A percentile compares a stretch with the other conserved stretches of the same genome.
phyloP scores from a whole-genome alignment of 192 early-diverging fungal species.

The Nowakowskiella sp. region DNA sequence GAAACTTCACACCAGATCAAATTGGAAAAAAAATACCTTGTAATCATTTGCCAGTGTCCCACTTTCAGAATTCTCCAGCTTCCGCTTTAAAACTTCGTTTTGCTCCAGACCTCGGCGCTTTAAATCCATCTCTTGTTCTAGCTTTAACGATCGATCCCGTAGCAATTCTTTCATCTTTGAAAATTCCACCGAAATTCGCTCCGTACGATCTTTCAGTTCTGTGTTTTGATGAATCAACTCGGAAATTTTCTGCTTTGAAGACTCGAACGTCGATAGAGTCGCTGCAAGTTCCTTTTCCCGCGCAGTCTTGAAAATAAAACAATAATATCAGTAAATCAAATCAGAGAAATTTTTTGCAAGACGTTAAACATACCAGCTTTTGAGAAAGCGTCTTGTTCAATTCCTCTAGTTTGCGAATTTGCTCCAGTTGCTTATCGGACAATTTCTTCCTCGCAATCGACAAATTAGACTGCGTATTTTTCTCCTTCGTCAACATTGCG shows the following conservation, averaged over 20 bases:
- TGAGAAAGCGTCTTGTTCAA: constrained; percentile 58
- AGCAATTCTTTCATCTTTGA: constrained; percentile 46
- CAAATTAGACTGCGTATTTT: constrained; percentile 53
- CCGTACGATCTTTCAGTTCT: constrained; percentile 57
- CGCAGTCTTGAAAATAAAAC: neutral
- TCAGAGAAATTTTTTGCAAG: constrained; percentile 7
- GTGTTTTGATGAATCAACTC: constrained; percentile 51
- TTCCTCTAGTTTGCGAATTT: constrained; percentile 71
- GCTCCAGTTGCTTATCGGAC: constrained; percentile 77
- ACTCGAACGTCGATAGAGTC: constrained; percentile 37
- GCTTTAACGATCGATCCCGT: constrained; percentile 52
- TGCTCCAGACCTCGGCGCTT: constrained; percentile 53
- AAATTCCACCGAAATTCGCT: constrained; percentile 39
- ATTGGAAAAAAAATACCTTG: constrained; percentile 28
- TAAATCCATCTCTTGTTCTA: constrained; percentile 52
- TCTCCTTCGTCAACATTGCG: constrained; percentile 58
- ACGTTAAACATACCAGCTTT: constrained; percentile 49
- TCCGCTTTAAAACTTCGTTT: constrained; percentile 41
- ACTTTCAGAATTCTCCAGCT: too few species aligned
- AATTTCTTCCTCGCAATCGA: constrained; percentile 63
- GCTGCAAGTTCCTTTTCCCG: constrained; percentile 59
- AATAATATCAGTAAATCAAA: constrained; percentile 15
- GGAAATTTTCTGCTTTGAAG: constrained; percentile 43
- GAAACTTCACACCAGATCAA: neutral
- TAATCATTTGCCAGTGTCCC: constrained; percentile 48